Conservation (phyloP, 495 filamentous ascomycete species). For the Penicillium bovifimosum region DNA sequence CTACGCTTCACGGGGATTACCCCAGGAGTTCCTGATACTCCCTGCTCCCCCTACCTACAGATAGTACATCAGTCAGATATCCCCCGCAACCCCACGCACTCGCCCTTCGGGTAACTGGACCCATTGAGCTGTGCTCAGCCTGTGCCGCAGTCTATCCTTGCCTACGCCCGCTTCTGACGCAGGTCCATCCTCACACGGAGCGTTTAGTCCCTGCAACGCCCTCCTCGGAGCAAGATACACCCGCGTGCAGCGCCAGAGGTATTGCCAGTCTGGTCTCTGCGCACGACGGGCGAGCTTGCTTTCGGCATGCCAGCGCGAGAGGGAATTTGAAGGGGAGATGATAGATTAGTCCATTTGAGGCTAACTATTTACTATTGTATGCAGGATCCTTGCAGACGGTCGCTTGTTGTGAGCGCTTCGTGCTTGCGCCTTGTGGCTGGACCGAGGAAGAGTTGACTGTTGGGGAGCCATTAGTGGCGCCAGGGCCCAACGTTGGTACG, state of each 20-base stretch:
- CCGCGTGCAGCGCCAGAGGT: constrained; percentile 45
- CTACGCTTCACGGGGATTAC: neutral
- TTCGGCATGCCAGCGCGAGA: constrained; percentile 53
- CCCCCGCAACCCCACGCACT: constrained; percentile 39
- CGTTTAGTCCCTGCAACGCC: constrained; percentile 23
- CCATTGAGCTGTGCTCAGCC: no score
- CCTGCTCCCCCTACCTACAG: constrained; percentile 30
- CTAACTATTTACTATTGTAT: constrained; percentile 23
- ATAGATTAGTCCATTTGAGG: constrained; percentile 46
- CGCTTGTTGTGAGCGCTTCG: constrained; percentile 40
- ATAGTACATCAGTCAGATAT: constrained; percentile 44
- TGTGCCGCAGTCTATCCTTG: no score
- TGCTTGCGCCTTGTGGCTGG: constrained; percentile 33
- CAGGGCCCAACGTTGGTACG: no score
- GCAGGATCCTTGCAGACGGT: constrained; percentile 45
- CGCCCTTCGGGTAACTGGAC: no score
- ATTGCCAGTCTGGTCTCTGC: constrained; percentile 45
- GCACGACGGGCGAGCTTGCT: constrained; percentile 46
- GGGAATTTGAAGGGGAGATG: constrained; percentile 42
- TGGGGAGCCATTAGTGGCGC: no score
- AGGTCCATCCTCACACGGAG: no score
- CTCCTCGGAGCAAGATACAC: constrained; percentile 50
- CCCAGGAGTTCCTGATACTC: neutral
- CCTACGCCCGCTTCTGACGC: no score
- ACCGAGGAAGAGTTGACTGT: no score